A percentile compares a stretch with the other conserved stretches of the same genome.
These are phyloP conservation scores for Talaromyces sp. DNA, from an alignment of 2,329 filamentous ascomycete genomes.

Conservation along the genomic window DNA sequence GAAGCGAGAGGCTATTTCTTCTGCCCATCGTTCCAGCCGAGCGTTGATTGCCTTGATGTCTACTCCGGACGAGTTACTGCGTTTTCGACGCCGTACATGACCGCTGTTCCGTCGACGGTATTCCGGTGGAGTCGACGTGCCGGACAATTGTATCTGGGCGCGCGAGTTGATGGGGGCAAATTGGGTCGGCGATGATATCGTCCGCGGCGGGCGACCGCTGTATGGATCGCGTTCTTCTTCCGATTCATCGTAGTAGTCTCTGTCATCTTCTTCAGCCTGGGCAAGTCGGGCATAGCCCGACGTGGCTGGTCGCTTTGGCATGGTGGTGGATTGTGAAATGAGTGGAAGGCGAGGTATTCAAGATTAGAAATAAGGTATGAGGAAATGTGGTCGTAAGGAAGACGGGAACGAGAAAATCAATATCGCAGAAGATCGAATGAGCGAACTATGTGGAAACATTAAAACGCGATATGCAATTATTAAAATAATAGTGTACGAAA, in stretches of 20 bases:
- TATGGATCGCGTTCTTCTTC: constrained; percentile 63
- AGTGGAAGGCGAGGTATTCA: constrained; percentile 5
- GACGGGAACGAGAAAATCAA: constrained; percentile 3
- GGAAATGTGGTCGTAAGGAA: constrained; percentile 10
- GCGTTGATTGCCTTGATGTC: constrained; percentile 99
- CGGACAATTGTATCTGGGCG: constrained; percentile 47
- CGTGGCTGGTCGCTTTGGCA: constrained; percentile 69
- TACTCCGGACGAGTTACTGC: constrained; percentile 78
- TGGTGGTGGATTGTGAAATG: constrained; percentile 35
- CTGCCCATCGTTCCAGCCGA: constrained; percentile 89
- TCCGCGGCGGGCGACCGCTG: constrained; percentile 46
- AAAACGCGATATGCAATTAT: constrained; percentile 3
- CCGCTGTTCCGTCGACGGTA: constrained; percentile 48
- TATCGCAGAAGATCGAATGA: neutral
- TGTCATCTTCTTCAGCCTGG: constrained; percentile 67
- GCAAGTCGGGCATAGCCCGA: constrained; percentile 83
- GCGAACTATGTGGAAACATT: constrained; percentile 1
- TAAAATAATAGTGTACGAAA: neutral
- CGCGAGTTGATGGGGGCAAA: constrained; percentile 58
- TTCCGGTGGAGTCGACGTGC: constrained; percentile 38
- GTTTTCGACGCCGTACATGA: constrained; percentile 49
- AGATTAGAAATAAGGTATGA: constrained; percentile 3
- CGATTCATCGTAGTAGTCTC: constrained; percentile 55
- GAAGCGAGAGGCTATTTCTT: constrained; percentile 96
- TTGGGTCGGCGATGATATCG: constrained; percentile 55